These are phyloP conservation scores for Phytophthora multivora DNA, from an alignment of 352 stramenopile species.

Conservation along the genomic window DNA sequence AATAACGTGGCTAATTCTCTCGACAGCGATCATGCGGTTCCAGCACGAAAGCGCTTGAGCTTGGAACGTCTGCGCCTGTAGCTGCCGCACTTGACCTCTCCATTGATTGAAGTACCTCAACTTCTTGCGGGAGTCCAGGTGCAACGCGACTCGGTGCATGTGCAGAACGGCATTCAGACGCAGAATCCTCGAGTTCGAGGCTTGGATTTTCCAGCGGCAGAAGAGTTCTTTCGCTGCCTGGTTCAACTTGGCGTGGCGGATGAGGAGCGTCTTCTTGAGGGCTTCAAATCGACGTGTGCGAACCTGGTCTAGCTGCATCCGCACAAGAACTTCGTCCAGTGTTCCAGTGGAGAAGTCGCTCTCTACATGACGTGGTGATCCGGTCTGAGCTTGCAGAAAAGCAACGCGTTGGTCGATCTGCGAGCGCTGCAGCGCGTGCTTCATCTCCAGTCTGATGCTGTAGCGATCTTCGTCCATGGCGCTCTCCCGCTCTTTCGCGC, in stretches of 20 bases:
- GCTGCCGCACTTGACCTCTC: slow-evolving; percentile 41
- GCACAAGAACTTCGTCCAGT: slow-evolving; percentile 67
- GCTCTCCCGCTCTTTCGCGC: slow-evolving; percentile 54
- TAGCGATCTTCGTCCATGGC: slow-evolving; percentile 71
- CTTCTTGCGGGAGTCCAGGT: slow-evolving; percentile 41
- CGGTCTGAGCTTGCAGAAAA: slow-evolving; percentile 44
- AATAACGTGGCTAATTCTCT: slow-evolving; percentile 57
- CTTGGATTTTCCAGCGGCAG: slow-evolving; percentile 48
- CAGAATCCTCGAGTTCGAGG: slow-evolving; percentile 29
- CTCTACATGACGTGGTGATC: slow-evolving; percentile 5
- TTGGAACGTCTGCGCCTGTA: slow-evolving; percentile 46
- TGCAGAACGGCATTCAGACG: slow-evolving; percentile 43
- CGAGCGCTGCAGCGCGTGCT: slow-evolving; percentile 56
- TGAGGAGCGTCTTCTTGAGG: slow-evolving; percentile 63
- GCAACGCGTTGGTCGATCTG: slow-evolving; percentile 70
- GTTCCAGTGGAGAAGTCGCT: slow-evolving; percentile 54
- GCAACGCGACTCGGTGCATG: slow-evolving; percentile 46
- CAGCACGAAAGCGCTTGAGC: slow-evolving; percentile 53
- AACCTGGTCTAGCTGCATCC: slow-evolving; percentile 66
- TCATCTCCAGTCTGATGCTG: slow-evolving; percentile 69
- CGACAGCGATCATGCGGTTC: slow-evolving; percentile 72
- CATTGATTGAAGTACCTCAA: slow-evolving; percentile 44
- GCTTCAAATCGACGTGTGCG: slow-evolving; percentile 67
- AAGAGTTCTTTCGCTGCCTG: slow-evolving; percentile 39
- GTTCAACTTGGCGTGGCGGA: slow-evolving; percentile 49